These are phyloP conservation scores for Brassica incana DNA, from an alignment of 345 rosid genomes.

Conservation along the genomic window DNA sequence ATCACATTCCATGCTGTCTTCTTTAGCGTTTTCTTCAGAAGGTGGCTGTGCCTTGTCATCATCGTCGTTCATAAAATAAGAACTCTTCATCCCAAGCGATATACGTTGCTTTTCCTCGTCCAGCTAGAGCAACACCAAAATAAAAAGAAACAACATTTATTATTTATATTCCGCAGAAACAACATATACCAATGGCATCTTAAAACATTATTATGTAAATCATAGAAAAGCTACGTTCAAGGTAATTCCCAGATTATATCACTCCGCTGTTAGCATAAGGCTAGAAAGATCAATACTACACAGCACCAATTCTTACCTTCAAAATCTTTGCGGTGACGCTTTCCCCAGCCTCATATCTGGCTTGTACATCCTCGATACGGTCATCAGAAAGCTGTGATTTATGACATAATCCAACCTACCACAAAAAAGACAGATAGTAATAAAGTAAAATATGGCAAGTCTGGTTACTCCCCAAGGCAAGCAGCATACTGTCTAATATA, in stretches of 20 bases:
- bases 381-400: conserved; percentile 75
- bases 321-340: conserved; percentile 71
- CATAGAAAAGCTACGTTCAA: conserved; percentile 7
- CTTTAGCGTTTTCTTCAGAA: conserved; percentile 47
- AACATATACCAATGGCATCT: not conserved
- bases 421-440: conserved; percentile 25
- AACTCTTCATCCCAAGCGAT: conserved; percentile 84
- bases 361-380: conserved; percentile 54
- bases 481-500: conserved; percentile 3
- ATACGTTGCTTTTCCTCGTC: conserved; percentile 74
- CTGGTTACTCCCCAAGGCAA: conserved; percentile 9
- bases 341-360: conserved; percentile 72
- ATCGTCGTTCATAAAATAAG: conserved; percentile 45
- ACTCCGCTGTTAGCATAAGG: no score
- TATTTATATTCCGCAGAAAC: no score
- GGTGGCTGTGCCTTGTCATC: conserved; percentile 34
- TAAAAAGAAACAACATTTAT: conserved; percentile 16
- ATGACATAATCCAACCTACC: conserved; percentile 93
- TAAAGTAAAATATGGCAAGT: conserved; percentile 7
- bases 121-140: conserved; percentile 48
- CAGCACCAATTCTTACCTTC: conserved; percentile 47
- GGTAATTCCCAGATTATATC: no score
- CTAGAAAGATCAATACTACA: conserved; percentile 9
- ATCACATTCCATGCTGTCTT: conserved; percentile 45
- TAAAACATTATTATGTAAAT: not conserved